phyloP scores from a whole-genome alignment of 306 rosid species.

The Ammopiptanthus mongolicus region DNA sequence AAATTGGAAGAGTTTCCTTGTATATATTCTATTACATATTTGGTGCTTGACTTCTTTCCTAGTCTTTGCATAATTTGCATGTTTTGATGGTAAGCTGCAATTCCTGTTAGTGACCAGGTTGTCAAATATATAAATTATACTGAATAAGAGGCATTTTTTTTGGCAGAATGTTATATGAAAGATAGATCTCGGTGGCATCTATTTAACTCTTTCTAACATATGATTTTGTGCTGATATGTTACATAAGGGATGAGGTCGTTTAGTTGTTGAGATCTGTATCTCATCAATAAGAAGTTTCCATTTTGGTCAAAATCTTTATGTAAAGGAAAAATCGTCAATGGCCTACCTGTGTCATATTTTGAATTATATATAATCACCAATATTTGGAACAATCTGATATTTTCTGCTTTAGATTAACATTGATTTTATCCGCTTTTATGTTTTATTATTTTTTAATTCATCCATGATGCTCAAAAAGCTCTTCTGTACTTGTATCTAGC shows the following conservation, averaged over 20 bases:
- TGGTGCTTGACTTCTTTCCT: conserved; percentile 19
- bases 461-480: conserved; percentile 10
- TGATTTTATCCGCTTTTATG: not conserved
- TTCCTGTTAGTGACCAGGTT: conserved; percentile 8
- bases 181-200: conserved; percentile 10
- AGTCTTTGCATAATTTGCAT: not conserved
- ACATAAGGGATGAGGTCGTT: too few relatives aligned
- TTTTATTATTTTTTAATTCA: not conserved
- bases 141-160: not conserved
- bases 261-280: too few relatives aligned
- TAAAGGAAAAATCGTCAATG: not conserved
- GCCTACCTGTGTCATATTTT: not conserved
- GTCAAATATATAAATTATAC: not conserved
- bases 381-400: not conserved
- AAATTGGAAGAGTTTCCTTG: conserved; percentile 1
- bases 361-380: not conserved
- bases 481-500: conserved; percentile 31
- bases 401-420: not conserved
- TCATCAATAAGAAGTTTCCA: not conserved
- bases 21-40: conserved; percentile 9
- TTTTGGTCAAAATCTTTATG: not conserved
- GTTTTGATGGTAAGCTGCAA: conserved; percentile 24
- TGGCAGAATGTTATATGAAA: not conserved
- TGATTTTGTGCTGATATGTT: too few relatives aligned
- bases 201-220: conserved; percentile 11